These are phyloP conservation scores for Cornus suecica DNA, from an alignment of 148 eudicot species.

Conservation along the genomic window DNA sequence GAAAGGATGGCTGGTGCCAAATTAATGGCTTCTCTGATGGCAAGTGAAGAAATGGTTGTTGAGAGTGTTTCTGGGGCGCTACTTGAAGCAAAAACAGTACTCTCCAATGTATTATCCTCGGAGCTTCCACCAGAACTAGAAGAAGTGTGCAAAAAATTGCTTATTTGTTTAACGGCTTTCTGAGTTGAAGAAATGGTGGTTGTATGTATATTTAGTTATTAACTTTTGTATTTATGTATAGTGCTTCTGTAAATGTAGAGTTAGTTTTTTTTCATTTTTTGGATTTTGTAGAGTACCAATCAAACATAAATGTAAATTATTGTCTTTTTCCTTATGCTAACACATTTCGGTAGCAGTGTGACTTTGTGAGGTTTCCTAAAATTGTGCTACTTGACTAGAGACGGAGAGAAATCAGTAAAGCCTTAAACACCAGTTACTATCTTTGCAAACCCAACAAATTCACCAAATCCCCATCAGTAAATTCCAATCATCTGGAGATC, in stretches of 20 bases:
- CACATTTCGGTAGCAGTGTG: too few species aligned
- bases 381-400: background rate
- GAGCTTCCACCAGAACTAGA: slow-evolving; percentile 52
- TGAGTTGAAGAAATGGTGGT: slow-evolving; percentile 5
- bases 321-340: too few species aligned
- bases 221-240: background rate
- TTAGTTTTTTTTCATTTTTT: background rate
- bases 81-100: slow-evolving; percentile 44
- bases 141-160: slow-evolving; percentile 47
- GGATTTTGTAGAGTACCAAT: background rate
- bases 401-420: too few species aligned
- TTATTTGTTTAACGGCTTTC: slow-evolving; percentile 44
- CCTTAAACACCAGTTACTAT: too few species aligned
- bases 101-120: slow-evolving; percentile 30
- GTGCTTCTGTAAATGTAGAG: background rate
- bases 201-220: background rate
- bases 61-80: slow-evolving; percentile 44
- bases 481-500: too few species aligned
- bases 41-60: slow-evolving; percentile 53
- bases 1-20: slow-evolving; percentile 67
- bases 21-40: slow-evolving; percentile 62
- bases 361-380: too few species aligned
- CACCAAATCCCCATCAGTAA: too few species aligned
- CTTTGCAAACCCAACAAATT: too few species aligned
- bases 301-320: too few species aligned